phyloP scores from a whole-genome alignment of 1,284 basidiomycete genomes.

The Omphalotus olearius region DNA sequence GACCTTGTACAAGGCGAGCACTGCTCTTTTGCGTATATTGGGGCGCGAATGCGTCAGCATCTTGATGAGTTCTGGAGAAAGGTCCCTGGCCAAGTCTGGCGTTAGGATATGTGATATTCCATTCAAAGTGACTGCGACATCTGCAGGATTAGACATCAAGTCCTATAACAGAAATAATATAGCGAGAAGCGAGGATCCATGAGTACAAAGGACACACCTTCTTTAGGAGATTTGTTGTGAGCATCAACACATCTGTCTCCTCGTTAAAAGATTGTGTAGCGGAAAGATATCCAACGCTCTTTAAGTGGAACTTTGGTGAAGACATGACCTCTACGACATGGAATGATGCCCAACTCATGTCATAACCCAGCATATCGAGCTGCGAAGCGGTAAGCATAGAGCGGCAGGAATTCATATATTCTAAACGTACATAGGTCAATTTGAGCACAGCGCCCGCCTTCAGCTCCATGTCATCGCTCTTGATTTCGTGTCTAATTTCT shows the following conservation, averaged over 20 bases:
- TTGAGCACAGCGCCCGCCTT: slow-evolving; percentile 96
- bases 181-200: background rate
- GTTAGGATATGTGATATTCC: slow-evolving; percentile 89
- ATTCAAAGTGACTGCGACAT: slow-evolving; percentile 81
- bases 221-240: slow-evolving; percentile 96
- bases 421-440: slow-evolving; percentile 82
- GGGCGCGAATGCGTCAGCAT: slow-evolving; percentile 92
- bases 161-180: slow-evolving; percentile 51
- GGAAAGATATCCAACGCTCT: slow-evolving; percentile 94
- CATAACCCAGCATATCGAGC: slow-evolving; percentile 93
- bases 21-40: slow-evolving; percentile 85
- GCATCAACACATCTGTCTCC: slow-evolving; percentile 95
- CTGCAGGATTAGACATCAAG: slow-evolving; percentile 70
- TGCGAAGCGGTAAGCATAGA: slow-evolving; percentile 25
- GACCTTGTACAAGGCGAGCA: slow-evolving; percentile 78
- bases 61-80: slow-evolving; percentile 81
- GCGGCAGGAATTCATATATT: background rate
- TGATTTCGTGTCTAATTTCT: slow-evolving; percentile 90
- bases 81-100: slow-evolving; percentile 83
- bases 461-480: slow-evolving; percentile 92
- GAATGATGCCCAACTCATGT: slow-evolving; percentile 89
- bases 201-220: slow-evolving; percentile 60
- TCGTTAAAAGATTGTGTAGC: slow-evolving; percentile 90
- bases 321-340: slow-evolving; percentile 99
- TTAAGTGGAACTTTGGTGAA: slow-evolving; percentile 85